Conservation (phyloP, 108 stramenopile genomes). For the Pseudonitzschia delicatissima region DNA sequence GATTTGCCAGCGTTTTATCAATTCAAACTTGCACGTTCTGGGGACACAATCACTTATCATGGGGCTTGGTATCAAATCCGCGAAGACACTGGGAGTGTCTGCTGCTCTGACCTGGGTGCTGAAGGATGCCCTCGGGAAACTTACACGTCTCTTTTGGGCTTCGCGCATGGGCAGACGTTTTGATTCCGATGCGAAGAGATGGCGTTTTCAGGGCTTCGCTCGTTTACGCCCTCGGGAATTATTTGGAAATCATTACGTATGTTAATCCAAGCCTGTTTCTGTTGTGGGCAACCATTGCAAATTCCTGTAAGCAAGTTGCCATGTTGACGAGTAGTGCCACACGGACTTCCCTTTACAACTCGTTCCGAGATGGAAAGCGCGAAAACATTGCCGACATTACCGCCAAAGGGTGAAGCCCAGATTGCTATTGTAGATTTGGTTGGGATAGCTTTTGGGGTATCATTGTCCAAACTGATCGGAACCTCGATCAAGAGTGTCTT, state of each 20-base stretch:
- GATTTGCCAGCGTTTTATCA: slow-evolving; percentile 83
- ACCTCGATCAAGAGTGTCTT: slow-evolving; percentile 57
- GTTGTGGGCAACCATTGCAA: slow-evolving; percentile 84
- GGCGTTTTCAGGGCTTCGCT: slow-evolving; percentile 84
- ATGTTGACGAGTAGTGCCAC: slow-evolving; percentile 90
- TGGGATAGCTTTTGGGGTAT: slow-evolving; percentile 82
- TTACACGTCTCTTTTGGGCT: slow-evolving; percentile 92
- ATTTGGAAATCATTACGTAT: slow-evolving; percentile 87
- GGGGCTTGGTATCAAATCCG: slow-evolving; percentile 76
- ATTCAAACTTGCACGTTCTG: slow-evolving; percentile 89
- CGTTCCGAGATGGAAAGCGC: slow-evolving; percentile 67
- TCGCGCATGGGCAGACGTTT: slow-evolving; percentile 91
- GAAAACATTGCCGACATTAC: slow-evolving; percentile 96
- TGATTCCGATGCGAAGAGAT: slow-evolving; percentile 92
- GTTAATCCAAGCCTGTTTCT: slow-evolving; percentile 80
- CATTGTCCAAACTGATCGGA: slow-evolving; percentile 57
- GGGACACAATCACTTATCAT: slow-evolving; percentile 90
- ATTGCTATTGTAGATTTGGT: slow-evolving; percentile 92
- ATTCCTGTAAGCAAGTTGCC: slow-evolving; percentile 87
- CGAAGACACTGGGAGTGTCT: slow-evolving; percentile 42
- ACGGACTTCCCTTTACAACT: slow-evolving; percentile 88
- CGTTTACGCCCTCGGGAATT: slow-evolving; percentile 85
- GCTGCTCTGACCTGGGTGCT: slow-evolving; percentile 94
- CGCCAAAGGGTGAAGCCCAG: slow-evolving; percentile 95
- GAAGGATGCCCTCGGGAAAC: slow-evolving; percentile 92